Evolutionary conservation across 2,329 filamentous ascomycete genomes (phyloP).

Genomic region (Laburnicola sp.): DNA sequence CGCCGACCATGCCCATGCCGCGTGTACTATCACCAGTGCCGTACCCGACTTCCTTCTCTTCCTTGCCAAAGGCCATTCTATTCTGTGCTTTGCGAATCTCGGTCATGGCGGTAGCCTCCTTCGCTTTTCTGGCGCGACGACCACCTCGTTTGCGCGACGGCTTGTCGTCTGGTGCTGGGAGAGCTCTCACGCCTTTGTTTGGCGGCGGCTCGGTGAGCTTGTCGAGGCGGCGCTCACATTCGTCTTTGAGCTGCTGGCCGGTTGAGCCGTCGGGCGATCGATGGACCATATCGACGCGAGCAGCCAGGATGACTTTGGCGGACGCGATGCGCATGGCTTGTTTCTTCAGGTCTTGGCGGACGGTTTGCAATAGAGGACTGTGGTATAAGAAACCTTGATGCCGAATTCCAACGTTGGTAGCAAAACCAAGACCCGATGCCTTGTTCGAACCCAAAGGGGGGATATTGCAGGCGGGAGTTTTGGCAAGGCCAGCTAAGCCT

Average conservation of each 20-base stretch:
- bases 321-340: conserved; percentile 95
- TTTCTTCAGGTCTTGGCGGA: conserved; percentile 83
- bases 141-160: conserved; percentile 91
- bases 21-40: conserved; percentile 81
- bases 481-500: conserved; percentile 83
- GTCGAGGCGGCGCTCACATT: conserved; percentile 83
- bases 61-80: conserved; percentile 91
- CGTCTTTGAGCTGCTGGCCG: conserved; percentile 78
- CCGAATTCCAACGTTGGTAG: conserved; percentile 86
- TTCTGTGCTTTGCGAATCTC: conserved; percentile 96
- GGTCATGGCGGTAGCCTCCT: conserved; percentile 96
- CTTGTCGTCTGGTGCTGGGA: conserved; percentile 94
- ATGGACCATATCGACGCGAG: conserved; percentile 85
- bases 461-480: conserved; percentile 91
- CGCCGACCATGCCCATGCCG: conserved; percentile 94
- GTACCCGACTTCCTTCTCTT: conserved; percentile 91
- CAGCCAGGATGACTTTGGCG: conserved; percentile 90
- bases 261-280: conserved; percentile 78
- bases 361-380: conserved; percentile 82
- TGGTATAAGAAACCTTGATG: conserved; percentile 94
- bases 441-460: conserved; percentile 89
- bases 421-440: conserved; percentile 76
- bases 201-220: conserved; percentile 90
- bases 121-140: conserved; percentile 85
- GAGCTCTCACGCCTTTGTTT: conserved; percentile 82